phyloP scores from a whole-genome alignment of 2,329 filamentous ascomycete genomes.

The Alternaria sp. region DNA sequence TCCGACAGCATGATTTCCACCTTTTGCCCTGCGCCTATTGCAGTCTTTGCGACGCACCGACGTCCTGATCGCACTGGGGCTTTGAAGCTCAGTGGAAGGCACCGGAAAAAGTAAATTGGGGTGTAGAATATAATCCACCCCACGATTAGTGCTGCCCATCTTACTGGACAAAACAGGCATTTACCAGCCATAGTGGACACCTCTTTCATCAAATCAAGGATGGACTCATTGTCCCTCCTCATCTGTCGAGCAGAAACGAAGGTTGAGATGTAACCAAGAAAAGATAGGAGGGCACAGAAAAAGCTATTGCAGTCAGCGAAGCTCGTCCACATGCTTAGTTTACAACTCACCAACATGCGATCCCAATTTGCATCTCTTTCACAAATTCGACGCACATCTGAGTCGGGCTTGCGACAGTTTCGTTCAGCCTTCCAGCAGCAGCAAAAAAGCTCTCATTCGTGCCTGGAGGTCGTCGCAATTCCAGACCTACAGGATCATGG shows the following conservation, averaged over 20 bases:
- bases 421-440: constrained; percentile 34
- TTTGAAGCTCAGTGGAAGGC: constrained; percentile 28
- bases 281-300: constrained; percentile 23
- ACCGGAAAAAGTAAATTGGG: constrained; percentile 27
- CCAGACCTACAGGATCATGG: not conserved
- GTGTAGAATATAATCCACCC: constrained; percentile 11
- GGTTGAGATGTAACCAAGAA: constrained; percentile 21
- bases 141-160: constrained; percentile 1
- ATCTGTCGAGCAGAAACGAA: not conserved
- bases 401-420: constrained; percentile 20
- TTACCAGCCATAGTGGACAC: not conserved
- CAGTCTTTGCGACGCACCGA: constrained; percentile 27
- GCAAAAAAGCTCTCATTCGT: constrained; percentile 43
- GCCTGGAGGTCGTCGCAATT: constrained; percentile 17
- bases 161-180: constrained; percentile 5
- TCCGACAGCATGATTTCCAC: constrained; percentile 20
- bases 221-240: constrained; percentile 1
- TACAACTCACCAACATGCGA: constrained; percentile 27
- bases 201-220: not conserved
- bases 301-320: constrained; percentile 5
- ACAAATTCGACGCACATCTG: constrained; percentile 37
- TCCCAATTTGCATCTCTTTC: constrained; percentile 33
- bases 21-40: constrained; percentile 21
- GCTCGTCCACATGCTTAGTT: not conserved
- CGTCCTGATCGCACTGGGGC: constrained; percentile 25